Evolutionary conservation across 257 asterid genomes (phyloP), one percentile per base, ranked within the genome.

Genomic region (Salvia rosmarinus): DNA sequence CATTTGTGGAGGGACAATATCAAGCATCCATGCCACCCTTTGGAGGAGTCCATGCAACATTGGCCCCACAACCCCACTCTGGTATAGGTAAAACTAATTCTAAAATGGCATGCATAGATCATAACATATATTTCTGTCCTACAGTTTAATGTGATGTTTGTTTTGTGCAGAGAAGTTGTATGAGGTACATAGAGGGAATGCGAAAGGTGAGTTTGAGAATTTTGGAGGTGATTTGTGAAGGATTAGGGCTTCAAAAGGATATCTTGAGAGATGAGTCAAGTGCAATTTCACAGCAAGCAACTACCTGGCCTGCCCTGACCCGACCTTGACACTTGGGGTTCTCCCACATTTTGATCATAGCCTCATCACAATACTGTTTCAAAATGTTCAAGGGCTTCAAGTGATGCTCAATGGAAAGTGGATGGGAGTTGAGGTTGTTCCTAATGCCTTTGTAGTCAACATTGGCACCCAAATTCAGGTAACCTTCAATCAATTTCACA

Each of bases 281-380:
- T 46, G 23, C 91, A 85, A 19, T 71, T 83, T 89, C 37, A 73
- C 89, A 0, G 88, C 79, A 0, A 86, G 84, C 63, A 67, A 83
- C 75, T 84, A 89, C 59, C 86, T 85, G 8, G 72, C 85, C 2
- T 89, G 95, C 81, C 92, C 95, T 3, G 89, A 89, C 55, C 96
- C 90, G 46, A 80, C 75, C n/a, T 68, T 73, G 51, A 76, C 90
- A 2, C 19, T 86, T 35, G 96, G 90, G 19, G 7, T 82, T 76
- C 76, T 83, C 9, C 78, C 66, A 17, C 96, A 90, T 57, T 62
- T 79, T 5, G 90, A 90, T 59, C 95, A 87, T 17, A 80, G 82
- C 78, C 81, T 87, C 71, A 60, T 87, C 6, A 90, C 82, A 30
- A 54, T 84, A 46, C 17, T 87, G 66, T 82, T 70, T 32, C 92